Conservation (phyloP, 106 monocot genomes). For the Apostasia shenzhenica region DNA sequence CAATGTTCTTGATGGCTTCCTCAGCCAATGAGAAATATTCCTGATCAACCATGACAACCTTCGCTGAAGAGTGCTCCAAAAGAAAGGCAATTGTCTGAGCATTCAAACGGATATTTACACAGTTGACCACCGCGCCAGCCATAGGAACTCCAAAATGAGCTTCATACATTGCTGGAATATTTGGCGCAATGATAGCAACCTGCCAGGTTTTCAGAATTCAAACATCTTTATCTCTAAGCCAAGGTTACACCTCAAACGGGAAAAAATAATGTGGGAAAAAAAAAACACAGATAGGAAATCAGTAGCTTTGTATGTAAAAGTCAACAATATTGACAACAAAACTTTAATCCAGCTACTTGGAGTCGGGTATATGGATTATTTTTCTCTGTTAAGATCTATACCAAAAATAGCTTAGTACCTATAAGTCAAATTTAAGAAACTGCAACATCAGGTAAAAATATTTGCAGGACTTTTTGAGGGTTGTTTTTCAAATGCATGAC, state of each 20-base stretch:
- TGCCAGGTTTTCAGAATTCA: conserved; percentile 10
- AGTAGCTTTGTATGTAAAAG: background rate
- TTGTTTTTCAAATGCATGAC: too few relatives aligned
- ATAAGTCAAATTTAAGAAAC: too few relatives aligned
- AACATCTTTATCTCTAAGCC: background rate
- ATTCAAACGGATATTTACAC: conserved; percentile 79
- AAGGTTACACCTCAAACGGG: background rate
- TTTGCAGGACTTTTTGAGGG: too few relatives aligned
- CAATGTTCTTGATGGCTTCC: conserved; percentile 61
- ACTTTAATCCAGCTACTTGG: too few relatives aligned
- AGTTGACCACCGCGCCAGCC: conserved; percentile 80
- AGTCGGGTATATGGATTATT: too few relatives aligned
- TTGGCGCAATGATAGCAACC: conserved; percentile 97
- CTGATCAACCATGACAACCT: conserved; percentile 84
- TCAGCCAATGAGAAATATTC: conserved; percentile 62
- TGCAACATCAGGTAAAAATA: too few relatives aligned
- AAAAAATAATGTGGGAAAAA: too few relatives aligned
- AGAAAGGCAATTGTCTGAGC: conserved; percentile 73
- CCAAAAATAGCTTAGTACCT: too few relatives aligned
- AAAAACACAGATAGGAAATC: background rate
- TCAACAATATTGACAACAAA: too few relatives aligned
- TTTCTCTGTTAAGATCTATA: too few relatives aligned
- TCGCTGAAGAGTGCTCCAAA: conserved; percentile 66
- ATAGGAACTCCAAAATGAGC: conserved; percentile 97
- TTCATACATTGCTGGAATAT: conserved; percentile 83